phyloP scores from a whole-genome alignment of 2,329 filamentous ascomycete genomes.

The Colletotrichum sp. region DNA sequence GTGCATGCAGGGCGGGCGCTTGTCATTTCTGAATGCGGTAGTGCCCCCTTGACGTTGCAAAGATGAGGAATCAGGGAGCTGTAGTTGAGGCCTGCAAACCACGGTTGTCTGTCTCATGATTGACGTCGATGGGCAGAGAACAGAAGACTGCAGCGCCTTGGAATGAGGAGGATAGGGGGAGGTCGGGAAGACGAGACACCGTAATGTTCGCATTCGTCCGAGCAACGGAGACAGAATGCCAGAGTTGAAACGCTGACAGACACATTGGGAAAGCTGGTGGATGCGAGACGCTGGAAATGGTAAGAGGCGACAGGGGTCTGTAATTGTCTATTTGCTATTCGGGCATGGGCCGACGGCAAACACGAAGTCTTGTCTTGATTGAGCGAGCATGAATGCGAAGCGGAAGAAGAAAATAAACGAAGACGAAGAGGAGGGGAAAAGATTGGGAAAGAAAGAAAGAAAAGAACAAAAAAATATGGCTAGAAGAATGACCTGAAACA shows the following conservation, averaged over 20 bases:
- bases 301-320: constrained; percentile 5
- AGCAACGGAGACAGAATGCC: background rate
- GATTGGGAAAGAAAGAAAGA: background rate
- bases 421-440: background rate
- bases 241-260: constrained; percentile 10
- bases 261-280: constrained; percentile 10
- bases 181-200: background rate
- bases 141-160: background rate
- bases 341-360: background rate
- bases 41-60: background rate
- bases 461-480: background rate
- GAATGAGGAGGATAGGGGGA: background rate
- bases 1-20: background rate
- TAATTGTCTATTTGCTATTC: constrained; percentile 15
- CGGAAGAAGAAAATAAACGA: background rate
- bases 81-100: background rate
- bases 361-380: constrained; percentile 1
- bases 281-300: constrained; percentile 2
- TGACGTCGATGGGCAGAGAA: background rate
- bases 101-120: background rate
- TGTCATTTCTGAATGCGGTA: background rate
- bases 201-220: background rate
- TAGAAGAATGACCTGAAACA: constrained; percentile 7
- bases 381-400: background rate
- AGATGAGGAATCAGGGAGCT: background rate